A percentile compares a stretch with the other conserved stretches of the same genome.
These are phyloP conservation scores for Mycena filopes DNA, from an alignment of 768 basidiomycete species.

Conservation along the genomic window DNA sequence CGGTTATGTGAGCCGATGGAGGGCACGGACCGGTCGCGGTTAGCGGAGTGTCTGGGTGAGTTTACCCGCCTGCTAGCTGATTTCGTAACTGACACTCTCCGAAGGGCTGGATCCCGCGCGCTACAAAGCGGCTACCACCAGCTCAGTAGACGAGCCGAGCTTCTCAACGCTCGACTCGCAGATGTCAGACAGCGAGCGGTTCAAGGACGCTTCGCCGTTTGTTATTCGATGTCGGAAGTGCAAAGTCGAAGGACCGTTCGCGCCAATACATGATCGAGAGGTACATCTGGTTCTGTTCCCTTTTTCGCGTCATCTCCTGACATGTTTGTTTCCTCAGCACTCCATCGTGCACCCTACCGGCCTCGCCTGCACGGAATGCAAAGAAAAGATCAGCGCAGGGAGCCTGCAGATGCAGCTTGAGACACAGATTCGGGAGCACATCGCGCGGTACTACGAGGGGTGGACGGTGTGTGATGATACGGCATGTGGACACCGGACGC, in stretches of 20 bases:
- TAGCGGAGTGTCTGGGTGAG: slow-evolving; percentile 95
- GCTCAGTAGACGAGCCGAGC: slow-evolving; percentile 65
- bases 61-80: too few species aligned
- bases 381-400: slow-evolving; percentile 57
- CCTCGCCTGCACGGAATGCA: slow-evolving; percentile 76
- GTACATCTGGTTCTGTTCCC: slow-evolving; percentile 51
- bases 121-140: slow-evolving; percentile 55
- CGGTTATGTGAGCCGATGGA: slow-evolving; percentile 96
- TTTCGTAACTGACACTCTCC: too few species aligned
- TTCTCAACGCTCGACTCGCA: slow-evolving; percentile 90
- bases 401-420: slow-evolving; percentile 90
- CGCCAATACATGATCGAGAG: slow-evolving; percentile 67
- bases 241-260: slow-evolving; percentile 65
- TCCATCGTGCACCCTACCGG: slow-evolving; percentile 75
- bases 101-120: slow-evolving; percentile 71
- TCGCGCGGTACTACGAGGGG: slow-evolving; percentile 87
- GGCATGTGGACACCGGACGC: slow-evolving; percentile 85
- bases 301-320: neutral
- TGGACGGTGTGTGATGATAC: slow-evolving; percentile 91
- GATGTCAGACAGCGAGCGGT: slow-evolving; percentile 88
- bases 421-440: slow-evolving; percentile 80
- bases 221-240: slow-evolving; percentile 83
- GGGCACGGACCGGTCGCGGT: slow-evolving; percentile 89
- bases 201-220: slow-evolving; percentile 79
- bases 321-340: slow-evolving; percentile 53